Evolutionary conservation across 352 stramenopile genomes (phyloP).

Genomic region (Globisporangium uncinulatum): DNA sequence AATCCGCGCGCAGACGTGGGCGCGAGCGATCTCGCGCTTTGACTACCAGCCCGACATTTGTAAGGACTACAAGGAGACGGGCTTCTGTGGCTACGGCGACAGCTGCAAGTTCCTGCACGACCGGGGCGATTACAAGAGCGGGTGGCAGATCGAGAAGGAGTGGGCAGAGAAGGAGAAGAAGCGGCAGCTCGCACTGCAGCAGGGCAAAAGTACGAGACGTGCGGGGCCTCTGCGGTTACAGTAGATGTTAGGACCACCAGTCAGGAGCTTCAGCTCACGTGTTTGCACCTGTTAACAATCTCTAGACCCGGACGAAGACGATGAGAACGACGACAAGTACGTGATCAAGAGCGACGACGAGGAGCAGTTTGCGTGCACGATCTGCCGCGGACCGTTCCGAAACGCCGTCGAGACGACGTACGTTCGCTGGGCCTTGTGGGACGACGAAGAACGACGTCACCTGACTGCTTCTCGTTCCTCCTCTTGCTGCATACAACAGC

Average conservation of each 20-base stretch:
- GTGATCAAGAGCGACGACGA: constrained; percentile 57
- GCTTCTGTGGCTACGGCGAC: constrained; percentile 97
- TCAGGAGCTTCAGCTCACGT: background rate
- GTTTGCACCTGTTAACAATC: background rate
- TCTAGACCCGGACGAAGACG: constrained; percentile 36
- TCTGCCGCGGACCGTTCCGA: constrained; percentile 91
- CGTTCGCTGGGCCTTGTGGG: too few relatives aligned
- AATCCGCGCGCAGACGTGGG: constrained; percentile 92
- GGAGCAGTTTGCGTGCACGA: constrained; percentile 93
- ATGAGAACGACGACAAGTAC: constrained; percentile 66
- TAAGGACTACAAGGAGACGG: constrained; percentile 99
- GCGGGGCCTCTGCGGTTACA: constrained; percentile 9
- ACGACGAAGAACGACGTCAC: background rate
- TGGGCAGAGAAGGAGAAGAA: constrained; percentile 92
- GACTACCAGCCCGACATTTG: constrained; percentile 98
- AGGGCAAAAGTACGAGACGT: constrained; percentile 27
- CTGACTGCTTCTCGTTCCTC: background rate
- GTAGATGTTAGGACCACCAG: background rate
- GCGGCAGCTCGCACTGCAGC: constrained; percentile 68
- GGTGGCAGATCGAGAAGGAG: constrained; percentile 97
- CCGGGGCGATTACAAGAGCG: constrained; percentile 95
- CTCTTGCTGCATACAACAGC: constrained; percentile 14
- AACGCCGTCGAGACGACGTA: constrained; percentile 92
- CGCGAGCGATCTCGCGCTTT: constrained; percentile 93
- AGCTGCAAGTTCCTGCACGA: constrained; percentile 99